Percentiles rank a stretch among this genome's conserved stretches.
These are phyloP conservation scores for Septoria linicola DNA, from an alignment of 2,329 filamentous ascomycete genomes.

Conservation along the genomic window DNA sequence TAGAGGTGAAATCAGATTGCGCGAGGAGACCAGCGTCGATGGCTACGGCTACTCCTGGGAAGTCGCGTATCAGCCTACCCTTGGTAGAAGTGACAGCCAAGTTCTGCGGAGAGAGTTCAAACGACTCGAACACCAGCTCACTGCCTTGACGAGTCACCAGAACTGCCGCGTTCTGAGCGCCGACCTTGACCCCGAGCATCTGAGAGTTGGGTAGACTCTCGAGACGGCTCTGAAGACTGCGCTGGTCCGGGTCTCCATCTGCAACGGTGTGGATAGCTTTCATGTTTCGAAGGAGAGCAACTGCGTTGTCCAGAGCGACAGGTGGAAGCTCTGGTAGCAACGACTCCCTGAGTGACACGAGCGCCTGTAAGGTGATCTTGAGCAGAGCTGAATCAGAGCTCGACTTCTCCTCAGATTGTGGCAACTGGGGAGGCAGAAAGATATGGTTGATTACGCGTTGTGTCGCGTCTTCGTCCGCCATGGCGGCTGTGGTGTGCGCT, in stretches of 20 bases:
- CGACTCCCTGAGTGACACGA: neutral
- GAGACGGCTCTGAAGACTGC: neutral
- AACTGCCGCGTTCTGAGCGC: slow-evolving; percentile 30
- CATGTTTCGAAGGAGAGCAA: slow-evolving; percentile 1
- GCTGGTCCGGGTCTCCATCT: slow-evolving; percentile 1
- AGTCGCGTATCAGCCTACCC: slow-evolving; percentile 57
- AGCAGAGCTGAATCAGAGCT: too few relatives aligned
- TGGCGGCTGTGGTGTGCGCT: too few relatives aligned
- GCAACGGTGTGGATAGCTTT: slow-evolving; percentile 6
- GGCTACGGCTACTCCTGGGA: slow-evolving; percentile 56
- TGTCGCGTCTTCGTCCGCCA: too few relatives aligned
- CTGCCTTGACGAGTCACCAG: slow-evolving; percentile 26
- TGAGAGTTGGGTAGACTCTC: neutral
- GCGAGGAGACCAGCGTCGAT: slow-evolving; percentile 17
- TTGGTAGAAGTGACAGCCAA: slow-evolving; percentile 54
- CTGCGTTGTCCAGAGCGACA: slow-evolving; percentile 7
- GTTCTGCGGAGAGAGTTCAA: slow-evolving; percentile 58
- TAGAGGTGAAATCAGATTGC: slow-evolving; percentile 35
- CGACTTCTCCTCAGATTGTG: neutral
- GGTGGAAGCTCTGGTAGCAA: slow-evolving; percentile 28
- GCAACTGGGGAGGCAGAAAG: slow-evolving; percentile 41
- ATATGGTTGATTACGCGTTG: slow-evolving; percentile 23
- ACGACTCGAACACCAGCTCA: slow-evolving; percentile 56
- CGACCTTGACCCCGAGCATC: slow-evolving; percentile 17
- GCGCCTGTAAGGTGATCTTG: too few relatives aligned